phyloP scores from a whole-genome alignment of 139 green algal genomes.

The Spirogloea muscicola region DNA sequence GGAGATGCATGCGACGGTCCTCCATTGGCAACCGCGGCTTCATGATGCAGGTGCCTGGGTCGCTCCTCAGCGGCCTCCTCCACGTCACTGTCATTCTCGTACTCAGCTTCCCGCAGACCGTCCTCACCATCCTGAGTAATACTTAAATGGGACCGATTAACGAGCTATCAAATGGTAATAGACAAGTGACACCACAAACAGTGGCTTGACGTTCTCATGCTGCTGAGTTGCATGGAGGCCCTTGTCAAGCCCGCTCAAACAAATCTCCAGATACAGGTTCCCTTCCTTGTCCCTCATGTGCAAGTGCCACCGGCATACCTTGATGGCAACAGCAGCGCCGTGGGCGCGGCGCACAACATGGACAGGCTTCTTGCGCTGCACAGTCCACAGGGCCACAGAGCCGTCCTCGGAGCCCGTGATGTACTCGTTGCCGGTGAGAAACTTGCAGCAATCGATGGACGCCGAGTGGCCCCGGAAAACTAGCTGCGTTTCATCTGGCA shows the following conservation, averaged over 20 bases:
- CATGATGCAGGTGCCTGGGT: no score
- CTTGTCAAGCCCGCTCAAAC: no score
- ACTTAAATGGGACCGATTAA: no score
- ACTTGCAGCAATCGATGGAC: constrained; percentile 63
- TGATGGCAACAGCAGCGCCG: background rate
- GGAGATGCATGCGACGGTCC: background rate
- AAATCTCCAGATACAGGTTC: no score
- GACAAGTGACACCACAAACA: no score
- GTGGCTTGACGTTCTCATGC: no score
- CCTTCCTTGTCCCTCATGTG: background rate
- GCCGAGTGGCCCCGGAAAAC: constrained; percentile 66
- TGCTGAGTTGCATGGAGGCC: no score
- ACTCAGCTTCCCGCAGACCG: no score
- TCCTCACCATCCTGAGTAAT: no score
- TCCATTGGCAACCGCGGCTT: background rate
- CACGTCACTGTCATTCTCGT: no score
- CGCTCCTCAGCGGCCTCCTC: no score
- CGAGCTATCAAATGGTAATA: no score
- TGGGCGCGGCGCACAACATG: constrained; percentile 51
- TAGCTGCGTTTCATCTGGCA: constrained; percentile 94
- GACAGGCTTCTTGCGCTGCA: constrained; percentile 72
- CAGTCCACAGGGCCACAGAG: constrained; percentile 53
- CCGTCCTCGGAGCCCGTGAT: constrained; percentile 72
- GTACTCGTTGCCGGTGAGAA: constrained; percentile 73
- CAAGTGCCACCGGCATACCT: background rate